Evolutionary conservation across 108 stramenopile genomes (phyloP).

Genomic region (Stephanodiscus triporus): DNA sequence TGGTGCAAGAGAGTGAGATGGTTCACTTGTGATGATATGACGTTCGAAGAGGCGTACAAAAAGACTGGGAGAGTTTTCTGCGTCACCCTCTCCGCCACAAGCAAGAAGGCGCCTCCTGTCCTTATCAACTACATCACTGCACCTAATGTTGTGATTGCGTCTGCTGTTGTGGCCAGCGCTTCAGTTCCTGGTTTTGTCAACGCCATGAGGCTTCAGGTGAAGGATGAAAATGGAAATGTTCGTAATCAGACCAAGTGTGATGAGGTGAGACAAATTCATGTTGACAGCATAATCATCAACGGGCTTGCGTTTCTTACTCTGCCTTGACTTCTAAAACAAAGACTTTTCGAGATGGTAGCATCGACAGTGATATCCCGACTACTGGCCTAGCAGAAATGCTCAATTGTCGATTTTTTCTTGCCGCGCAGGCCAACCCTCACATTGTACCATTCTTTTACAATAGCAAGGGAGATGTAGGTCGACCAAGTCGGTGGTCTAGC

Average conservation of each 20-base stretch:
- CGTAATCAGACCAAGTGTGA: constrained; percentile 49
- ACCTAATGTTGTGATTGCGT: constrained; percentile 93
- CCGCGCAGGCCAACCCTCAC: constrained; percentile 89
- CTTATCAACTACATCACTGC: constrained; percentile 95
- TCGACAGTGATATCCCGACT: constrained; percentile 91
- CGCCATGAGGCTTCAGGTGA: constrained; percentile 78
- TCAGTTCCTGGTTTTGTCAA: constrained; percentile 96
- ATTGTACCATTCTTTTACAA: constrained; percentile 87
- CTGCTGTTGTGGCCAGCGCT: constrained; percentile 86
- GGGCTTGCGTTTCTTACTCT: constrained; percentile 20
- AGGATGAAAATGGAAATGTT: constrained; percentile 82
- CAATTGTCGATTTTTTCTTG: constrained; percentile 96
- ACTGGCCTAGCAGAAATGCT: constrained; percentile 88
- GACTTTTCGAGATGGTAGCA: constrained; percentile 82
- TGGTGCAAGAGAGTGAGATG: constrained; percentile 75
- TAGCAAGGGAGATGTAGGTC: constrained; percentile 81
- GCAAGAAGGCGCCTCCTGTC: constrained; percentile 90
- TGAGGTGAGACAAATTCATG: constrained; percentile 27
- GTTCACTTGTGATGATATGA: constrained; percentile 87
- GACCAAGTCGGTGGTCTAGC: constrained; percentile 85
- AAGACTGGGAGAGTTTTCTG: constrained; percentile 96
- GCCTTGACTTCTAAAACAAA: constrained; percentile 9
- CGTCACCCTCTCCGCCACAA: constrained; percentile 93
- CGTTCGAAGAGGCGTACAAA: constrained; percentile 96
- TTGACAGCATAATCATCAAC: constrained; percentile 12